These are phyloP conservation scores for Eragrostis curvula DNA, from an alignment of 176 grass and related monocot genomes.

Conservation along the genomic window DNA sequence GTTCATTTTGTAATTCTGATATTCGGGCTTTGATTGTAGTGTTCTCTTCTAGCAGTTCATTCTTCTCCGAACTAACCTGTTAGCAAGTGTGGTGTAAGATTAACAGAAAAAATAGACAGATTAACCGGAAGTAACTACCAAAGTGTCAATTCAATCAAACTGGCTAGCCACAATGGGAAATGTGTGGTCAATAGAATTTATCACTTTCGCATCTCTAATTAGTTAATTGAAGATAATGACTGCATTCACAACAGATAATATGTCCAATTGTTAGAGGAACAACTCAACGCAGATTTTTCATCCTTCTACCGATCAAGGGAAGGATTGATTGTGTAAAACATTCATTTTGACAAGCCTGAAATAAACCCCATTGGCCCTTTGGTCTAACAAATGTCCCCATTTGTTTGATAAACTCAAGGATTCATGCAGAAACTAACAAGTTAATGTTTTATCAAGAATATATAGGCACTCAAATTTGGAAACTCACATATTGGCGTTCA, in stretches of 20 bases:
- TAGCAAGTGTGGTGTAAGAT: background rate
- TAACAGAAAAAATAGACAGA: conserved; percentile 12
- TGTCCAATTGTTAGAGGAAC: background rate
- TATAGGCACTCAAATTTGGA: conserved; percentile 3
- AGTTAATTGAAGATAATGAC: conserved; percentile 22
- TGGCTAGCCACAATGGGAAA: background rate
- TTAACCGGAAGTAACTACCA: conserved; percentile 13
- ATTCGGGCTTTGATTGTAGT: conserved; percentile 50
- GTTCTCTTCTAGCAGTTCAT: conserved; percentile 79
- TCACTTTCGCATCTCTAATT: conserved; percentile 6
- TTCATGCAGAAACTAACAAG: background rate
- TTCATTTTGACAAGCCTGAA: conserved; percentile 6
- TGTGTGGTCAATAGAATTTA: conserved; percentile 2
- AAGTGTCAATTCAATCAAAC: conserved; percentile 13
- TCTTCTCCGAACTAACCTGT: conserved; percentile 64
- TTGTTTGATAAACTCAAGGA: conserved; percentile 8
- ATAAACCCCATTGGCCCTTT: conserved; percentile 2
- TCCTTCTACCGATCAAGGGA: background rate
- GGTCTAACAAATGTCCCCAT: background rate
- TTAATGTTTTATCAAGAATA: background rate
- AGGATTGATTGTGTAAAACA: background rate
- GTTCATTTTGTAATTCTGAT: conserved; percentile 56
- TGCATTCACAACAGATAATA: background rate
- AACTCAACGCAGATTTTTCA: conserved; percentile 9
- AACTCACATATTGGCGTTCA: conserved; percentile 76